Conservation (phyloP, 805 yeast species). For the Yamadazyma phyllophila region DNA sequence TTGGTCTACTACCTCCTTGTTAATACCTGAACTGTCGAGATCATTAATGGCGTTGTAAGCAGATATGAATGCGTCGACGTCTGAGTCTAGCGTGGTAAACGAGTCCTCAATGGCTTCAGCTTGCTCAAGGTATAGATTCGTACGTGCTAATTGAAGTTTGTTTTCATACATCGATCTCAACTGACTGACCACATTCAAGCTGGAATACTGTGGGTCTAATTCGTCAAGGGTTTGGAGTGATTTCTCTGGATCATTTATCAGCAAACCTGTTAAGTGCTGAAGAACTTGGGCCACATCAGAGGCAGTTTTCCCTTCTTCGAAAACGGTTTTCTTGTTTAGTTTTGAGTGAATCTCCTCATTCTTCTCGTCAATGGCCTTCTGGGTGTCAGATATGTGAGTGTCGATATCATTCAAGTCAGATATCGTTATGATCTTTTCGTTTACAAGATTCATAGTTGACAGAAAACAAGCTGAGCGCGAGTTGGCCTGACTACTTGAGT, state of each 20-base stretch:
- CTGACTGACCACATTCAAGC: slow-evolving; percentile 16
- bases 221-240: slow-evolving; percentile 12
- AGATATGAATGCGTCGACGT: background rate
- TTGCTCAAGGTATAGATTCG: slow-evolving; percentile 10
- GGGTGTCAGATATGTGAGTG: slow-evolving; percentile 23
- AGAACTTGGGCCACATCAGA: slow-evolving; percentile 11
- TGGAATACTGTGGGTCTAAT: slow-evolving; percentile 14
- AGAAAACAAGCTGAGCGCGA: background rate
- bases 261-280: background rate
- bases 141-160: background rate
- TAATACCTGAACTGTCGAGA: slow-evolving; percentile 4
- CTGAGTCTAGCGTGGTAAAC: background rate
- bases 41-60: slow-evolving; percentile 8
- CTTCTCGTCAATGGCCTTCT: slow-evolving; percentile 12
- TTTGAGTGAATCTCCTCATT: slow-evolving; percentile 7
- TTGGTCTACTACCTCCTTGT: background rate
- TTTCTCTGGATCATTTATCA: background rate
- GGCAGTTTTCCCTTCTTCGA: slow-evolving; percentile 14
- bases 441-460: slow-evolving; percentile 26
- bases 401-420: slow-evolving; percentile 33
- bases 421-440: slow-evolving; percentile 31
- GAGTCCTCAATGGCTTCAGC: slow-evolving; percentile 6
- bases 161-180: slow-evolving; percentile 9
- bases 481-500: background rate
- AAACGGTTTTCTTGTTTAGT: slow-evolving; percentile 1